Percentiles rank a stretch among this genome's conserved stretches.
phyloP scores from a whole-genome alignment of 2,329 filamentous ascomycete species.

The Ophiostoma montium region DNA sequence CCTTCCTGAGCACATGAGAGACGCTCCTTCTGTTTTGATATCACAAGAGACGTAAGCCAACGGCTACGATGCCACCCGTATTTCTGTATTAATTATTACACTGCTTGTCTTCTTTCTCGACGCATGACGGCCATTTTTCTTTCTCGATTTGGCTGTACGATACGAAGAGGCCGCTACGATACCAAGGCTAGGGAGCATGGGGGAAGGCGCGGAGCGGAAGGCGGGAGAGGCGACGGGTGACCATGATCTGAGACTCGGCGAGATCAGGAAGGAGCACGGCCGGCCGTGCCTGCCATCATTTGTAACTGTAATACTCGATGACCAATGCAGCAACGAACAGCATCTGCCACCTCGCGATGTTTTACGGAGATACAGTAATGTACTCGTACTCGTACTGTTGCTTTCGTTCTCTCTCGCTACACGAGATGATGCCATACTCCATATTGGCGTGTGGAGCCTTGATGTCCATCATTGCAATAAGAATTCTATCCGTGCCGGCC shows the following conservation, averaged over 20 bases:
- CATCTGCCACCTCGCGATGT: no score
- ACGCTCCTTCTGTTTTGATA: background rate
- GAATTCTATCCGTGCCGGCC: no score
- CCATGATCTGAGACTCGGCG: background rate
- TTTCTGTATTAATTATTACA: background rate
- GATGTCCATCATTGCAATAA: no score
- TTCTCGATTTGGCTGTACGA: background rate
- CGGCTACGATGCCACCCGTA: no score
- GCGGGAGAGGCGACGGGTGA: background rate
- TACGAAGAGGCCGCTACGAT: conserved; percentile 2
- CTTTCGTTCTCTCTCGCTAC: no score
- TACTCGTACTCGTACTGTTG: no score
- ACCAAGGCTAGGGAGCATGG: background rate
- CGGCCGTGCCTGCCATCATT: background rate
- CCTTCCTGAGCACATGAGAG: background rate
- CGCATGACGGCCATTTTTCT: background rate
- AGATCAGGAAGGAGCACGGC: background rate
- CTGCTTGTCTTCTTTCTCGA: background rate
- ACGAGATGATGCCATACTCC: no score
- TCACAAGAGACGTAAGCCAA: background rate
- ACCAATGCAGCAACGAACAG: background rate
- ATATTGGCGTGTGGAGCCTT: no score
- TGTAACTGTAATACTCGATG: background rate
- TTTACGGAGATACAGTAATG: no score
- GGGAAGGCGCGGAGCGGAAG: conserved; percentile 3